These are phyloP conservation scores for Pulveroboletus ravenelii DNA, from an alignment of 768 basidiomycete genomes.

Conservation along the genomic window DNA sequence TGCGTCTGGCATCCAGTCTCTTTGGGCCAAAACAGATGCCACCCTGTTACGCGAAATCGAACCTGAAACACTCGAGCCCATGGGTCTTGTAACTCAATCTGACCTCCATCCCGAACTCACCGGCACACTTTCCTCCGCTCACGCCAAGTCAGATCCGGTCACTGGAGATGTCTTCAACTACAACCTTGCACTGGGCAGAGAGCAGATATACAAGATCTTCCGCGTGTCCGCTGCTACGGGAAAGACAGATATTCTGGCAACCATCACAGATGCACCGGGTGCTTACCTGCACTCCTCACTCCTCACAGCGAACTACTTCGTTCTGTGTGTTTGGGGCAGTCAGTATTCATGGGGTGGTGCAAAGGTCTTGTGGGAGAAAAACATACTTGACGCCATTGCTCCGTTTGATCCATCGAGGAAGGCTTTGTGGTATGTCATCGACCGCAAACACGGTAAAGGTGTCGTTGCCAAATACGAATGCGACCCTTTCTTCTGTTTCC, in stretches of 20 bases:
- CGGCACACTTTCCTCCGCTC: slow-evolving; percentile 33
- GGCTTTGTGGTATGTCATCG: slow-evolving; percentile 36
- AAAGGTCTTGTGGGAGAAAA: slow-evolving; percentile 30
- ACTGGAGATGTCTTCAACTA: slow-evolving; percentile 37
- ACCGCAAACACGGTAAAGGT: slow-evolving; percentile 33
- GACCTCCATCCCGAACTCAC: slow-evolving; percentile 31
- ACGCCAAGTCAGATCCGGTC: slow-evolving; percentile 34
- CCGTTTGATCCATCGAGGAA: slow-evolving; percentile 27
- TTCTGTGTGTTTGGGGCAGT: slow-evolving; percentile 34
- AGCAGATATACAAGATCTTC: slow-evolving; percentile 32
- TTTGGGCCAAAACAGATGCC: slow-evolving; percentile 32
- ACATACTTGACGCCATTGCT: slow-evolving; percentile 31
- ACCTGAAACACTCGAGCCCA: slow-evolving; percentile 35
- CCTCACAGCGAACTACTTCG: slow-evolving; percentile 35
- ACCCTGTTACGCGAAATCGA: slow-evolving; percentile 31
- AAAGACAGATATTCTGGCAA: slow-evolving; percentile 32
- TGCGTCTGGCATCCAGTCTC: slow-evolving; percentile 23
- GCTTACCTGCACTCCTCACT: slow-evolving; percentile 37
- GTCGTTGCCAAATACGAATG: slow-evolving; percentile 35
- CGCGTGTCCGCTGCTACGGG: slow-evolving; percentile 30
- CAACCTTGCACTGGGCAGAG: slow-evolving; percentile 27
- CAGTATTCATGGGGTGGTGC: slow-evolving; percentile 27
- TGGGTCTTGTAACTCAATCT: slow-evolving; percentile 26
- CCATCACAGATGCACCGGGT: slow-evolving; percentile 35
- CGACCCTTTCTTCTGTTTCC: slow-evolving; percentile 38